Base-by-base conservation (phyloP, 192 early-diverging fungal genomes). In the Podila epicladia region DNA sequence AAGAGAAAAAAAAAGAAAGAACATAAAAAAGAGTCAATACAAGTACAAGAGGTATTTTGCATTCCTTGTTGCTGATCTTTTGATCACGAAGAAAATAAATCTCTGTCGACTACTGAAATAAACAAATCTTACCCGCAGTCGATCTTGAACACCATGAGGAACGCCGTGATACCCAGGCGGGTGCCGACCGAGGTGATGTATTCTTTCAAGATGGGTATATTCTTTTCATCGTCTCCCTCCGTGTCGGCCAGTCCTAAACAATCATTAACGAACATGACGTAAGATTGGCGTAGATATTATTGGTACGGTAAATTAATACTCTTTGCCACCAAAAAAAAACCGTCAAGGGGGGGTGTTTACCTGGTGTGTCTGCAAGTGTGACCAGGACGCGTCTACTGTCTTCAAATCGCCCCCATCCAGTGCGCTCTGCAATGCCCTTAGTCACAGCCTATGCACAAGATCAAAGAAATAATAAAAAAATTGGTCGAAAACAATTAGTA, bases 141-240 rank as follows among this genome's bases (percentile, higher is more conserved):
- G 22, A 80, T 80, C 62, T 80, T 80, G 62, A 80, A 80, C 20
- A 80, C 77, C 38, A 80, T 35, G 3, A 80, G 71, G 51, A 80
- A 80, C 4, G 77, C 77, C 7, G 71, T 67, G 55, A 80, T 62
- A 19, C 77, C 77, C 28, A 80, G 29, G 11, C 77, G 65, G 13
- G 70, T 69, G 32, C 77, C 77, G 11, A 80, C 67, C 15, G 77
- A 80, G 28, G 33, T 66, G 71, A 80, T 80, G 28, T 80, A 80
- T 28, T 80, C 77, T 61, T 80, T 68, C 32, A 80, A 35, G 37
- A 80, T 80, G 66, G 77, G 77, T 73, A 80, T 80, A 69, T 80
- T 80, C 57, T 80, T 80, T 13, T 73, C 77, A 32, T 80, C 77
- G n/a, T 80, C 77, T 64, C 77, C 77, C 49, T 80, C 77, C 12